Base-by-base conservation (phyloP, 345 rosid species). In the Anastatica hierochuntica region DNA sequence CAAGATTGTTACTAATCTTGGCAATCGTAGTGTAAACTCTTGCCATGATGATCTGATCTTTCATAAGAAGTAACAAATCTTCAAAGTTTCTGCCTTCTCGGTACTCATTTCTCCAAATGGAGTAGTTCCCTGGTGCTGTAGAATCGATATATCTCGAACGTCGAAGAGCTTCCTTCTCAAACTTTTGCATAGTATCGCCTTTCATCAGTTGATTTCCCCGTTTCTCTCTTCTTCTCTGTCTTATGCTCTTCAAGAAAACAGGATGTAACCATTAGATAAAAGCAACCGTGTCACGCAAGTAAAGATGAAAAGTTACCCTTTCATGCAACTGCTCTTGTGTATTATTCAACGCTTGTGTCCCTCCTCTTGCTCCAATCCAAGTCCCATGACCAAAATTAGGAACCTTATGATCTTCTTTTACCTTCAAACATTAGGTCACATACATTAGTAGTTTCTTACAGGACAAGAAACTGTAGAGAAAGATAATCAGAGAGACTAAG, bases 1-100 rank as follows among this genome's bases (percentile, higher is more conserved):
- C 85, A 40, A 34, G 64, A 65, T 79, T 85, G 62, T 72, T 74
- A 43, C 72, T 85, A 57, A 78, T 67, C 74, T 73, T 84, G 12
- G 98, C 95, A 64, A 92, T 68, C 15, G 78, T 66, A 42, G 76
- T 26, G 74, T 83, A 92, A 45, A 85, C 96, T 75, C 79, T 75
- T 46, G 90, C 85, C 98, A 92, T 88, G 50, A 83, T 85, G 77
- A 78, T 78, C 67, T 92, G 97, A 74, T 92, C 98, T 47, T 90
- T 64, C 72, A 81, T 65, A 60, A 88, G 67, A 65, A 73, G 79
- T 35, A 88, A 73, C 9, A 90, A 72, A 29, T 81, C 78, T 77
- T 88, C 88, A 12, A 50, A 49, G 64, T 62, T 20, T 53, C 78
- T 85, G 38, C 76, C 77, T 24, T 71, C 81, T 57, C 68, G 83